Evolutionary conservation across 768 basidiomycete genomes (phyloP), one percentile per base, ranked within the genome.

Genomic region (Glaciozyma martinii): DNA sequence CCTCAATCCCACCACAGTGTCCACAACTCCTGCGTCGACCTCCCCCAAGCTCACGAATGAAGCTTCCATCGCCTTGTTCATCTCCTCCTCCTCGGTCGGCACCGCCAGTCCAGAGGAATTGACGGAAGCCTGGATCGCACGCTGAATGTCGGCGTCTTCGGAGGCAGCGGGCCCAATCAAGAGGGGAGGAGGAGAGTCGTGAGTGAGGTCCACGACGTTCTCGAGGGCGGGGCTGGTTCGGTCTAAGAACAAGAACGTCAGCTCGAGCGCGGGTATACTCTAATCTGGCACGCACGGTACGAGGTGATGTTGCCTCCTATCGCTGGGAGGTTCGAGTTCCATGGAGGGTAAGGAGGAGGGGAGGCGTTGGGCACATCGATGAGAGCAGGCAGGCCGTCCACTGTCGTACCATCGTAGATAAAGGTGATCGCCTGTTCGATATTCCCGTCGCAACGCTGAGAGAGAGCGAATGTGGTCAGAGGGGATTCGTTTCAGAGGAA

Each of bases 11-110:
- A 12, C 1, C n/a, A 4, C 5, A 30, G 23, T 32, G 42, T 12
- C 19, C 23, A 25, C 21, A 53, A 32, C n/a, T 67, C 47, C 5
- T 61, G 54, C 27, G 54, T 43, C 19, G 52, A 46, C 12, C 65
- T 56, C 6, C 62, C 12, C 53, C 33, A 42, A 42, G 21, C 33
- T 47, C 18, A 53, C 62, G 63, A 69, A 61, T 27, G 59, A 61
- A 50, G 64, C 29, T 46, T 53, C 56, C 50, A 69, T 54, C 12
- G 68, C 68, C 60, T 69, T 66, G 32, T 5, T 32, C 16, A 69
- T 16, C 15, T 69, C 67, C 29, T 63, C 65, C 15, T 63, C 68
- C 7, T 56, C 57, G 8, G 33, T 56, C 50, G 50, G 40, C 21
- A 43, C 44, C 19, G 8, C 44, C 25, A 12, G n/a, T 32, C 15